Base-by-base conservation (phyloP, 306 rosid species). In the Dryas alaskensis region DNA sequence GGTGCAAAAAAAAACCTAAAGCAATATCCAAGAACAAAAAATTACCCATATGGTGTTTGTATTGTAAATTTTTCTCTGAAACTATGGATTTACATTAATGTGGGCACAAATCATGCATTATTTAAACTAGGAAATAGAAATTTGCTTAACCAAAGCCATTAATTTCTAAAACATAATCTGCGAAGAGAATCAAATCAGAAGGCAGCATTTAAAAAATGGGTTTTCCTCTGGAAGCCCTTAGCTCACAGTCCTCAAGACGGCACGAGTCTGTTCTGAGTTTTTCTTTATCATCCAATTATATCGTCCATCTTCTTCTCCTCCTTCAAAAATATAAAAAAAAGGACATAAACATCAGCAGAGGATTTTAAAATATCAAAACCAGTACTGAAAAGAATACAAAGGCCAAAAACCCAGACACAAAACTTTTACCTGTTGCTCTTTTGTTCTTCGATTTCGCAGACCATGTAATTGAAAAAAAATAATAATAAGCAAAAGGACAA, bases 261-360 rank as follows among this genome's bases (percentile, higher is more conserved):
- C 78, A 70, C 78, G 8, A 63, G 61, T 50, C 76, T 61, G 17
- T 62, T 51, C 49, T 7, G 25, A 50, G 54, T 53, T 43, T 25
- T 60, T 53, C 73, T 83, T 74, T 63, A 48, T 62, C 81, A 73
- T 67, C 53, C 37, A 65, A 66, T 76, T 78, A 69, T 57, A 45
- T 68, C 16, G 60, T n/a, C 54, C 39, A 47, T 16, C 27, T 16
- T 48, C 6, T 4, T 78, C 71, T 59, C 83, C 73, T 69, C 72
- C 44, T 47, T 53, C 37, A 5, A 31, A 60, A 22, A 57, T 13
- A 57, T 19, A 19, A 45, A 8, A 68, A 10, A 39, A 69, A 40
- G 53, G 50, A 53, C 52, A 39, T 40, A 10, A 25, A 4, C 31
- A 7, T 17, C 72, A 10, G 14, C 39, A 11, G 73, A 6, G 37